A percentile compares a stretch with the other conserved stretches of the same genome.
Conservation (phyloP, 495 filamentous ascomycete species). For the Neurospora cerealis region DNA sequence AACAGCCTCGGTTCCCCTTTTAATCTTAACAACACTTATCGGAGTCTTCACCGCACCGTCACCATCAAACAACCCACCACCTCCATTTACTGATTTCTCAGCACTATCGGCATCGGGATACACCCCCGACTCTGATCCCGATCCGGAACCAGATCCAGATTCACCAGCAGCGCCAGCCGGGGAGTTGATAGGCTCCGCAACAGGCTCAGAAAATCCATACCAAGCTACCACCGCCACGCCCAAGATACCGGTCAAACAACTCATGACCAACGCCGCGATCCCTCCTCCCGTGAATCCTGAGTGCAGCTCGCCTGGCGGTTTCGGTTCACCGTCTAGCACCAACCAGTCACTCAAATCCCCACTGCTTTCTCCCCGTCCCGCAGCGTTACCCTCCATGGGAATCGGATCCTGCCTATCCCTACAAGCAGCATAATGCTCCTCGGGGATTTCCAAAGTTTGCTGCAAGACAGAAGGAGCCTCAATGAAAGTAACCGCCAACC, state of each 20-base stretch:
- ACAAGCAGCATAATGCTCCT: constrained; percentile 49
- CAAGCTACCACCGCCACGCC: constrained; percentile 59
- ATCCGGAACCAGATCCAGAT: not conserved
- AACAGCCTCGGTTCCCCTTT: not conserved
- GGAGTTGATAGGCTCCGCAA: not conserved
- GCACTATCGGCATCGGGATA: not conserved
- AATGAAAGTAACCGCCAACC: constrained; percentile 60
- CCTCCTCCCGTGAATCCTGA: constrained; percentile 63
- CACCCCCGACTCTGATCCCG: not conserved
- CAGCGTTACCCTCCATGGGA: constrained; percentile 54
- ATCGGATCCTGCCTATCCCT: too few relatives aligned
- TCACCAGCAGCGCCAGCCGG: not conserved
- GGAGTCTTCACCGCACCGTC: not conserved
- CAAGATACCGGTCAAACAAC: constrained; percentile 57
- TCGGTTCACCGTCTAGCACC: constrained; percentile 54
- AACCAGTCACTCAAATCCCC: constrained; percentile 55
- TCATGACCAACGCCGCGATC: constrained; percentile 66
- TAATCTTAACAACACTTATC: not conserved
- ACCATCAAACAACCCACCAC: not conserved
- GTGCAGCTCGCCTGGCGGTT: constrained; percentile 46
- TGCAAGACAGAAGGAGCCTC: constrained; percentile 52
- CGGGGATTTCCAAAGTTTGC: constrained; percentile 47
- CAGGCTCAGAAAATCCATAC: constrained; percentile 45
- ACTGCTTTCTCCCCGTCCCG: constrained; percentile 57
- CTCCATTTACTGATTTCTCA: not conserved